Evolutionary conservation across 2,329 filamentous ascomycete genomes (phyloP).

Genomic region (Pezicula neosporulosa): DNA sequence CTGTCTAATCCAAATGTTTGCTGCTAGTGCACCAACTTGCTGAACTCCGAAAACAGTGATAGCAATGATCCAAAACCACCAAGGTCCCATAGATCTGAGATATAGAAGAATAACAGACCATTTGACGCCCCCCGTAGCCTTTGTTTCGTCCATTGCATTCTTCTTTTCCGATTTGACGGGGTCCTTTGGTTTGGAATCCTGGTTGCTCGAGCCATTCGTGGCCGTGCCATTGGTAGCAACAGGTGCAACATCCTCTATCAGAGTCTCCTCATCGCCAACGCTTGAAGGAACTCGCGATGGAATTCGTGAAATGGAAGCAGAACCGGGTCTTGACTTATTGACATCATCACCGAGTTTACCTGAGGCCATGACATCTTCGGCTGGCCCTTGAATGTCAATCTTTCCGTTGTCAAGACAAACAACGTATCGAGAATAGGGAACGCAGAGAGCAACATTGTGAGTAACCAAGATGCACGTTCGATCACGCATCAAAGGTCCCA

Average conservation of each 20-base stretch:
- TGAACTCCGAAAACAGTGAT: conserved; percentile 73
- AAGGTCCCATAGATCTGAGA: conserved; percentile 85
- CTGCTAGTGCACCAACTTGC: conserved; percentile 81
- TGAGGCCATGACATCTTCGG: conserved; percentile 76
- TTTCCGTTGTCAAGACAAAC: conserved; percentile 87
- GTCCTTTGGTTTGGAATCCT: conserved; percentile 25
- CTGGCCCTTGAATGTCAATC: conserved; percentile 70
- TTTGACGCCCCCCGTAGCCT: conserved; percentile 83
- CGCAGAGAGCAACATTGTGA: conserved; percentile 87
- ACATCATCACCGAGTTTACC: conserved; percentile 87
- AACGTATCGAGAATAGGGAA: conserved; percentile 75
- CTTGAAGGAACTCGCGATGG: conserved; percentile 78
- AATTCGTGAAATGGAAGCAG: conserved; percentile 65
- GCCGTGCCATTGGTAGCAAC: conserved; percentile 43
- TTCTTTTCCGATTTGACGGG: conserved; percentile 30
- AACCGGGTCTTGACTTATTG: conserved; percentile 68
- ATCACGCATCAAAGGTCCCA: conserved; percentile 81
- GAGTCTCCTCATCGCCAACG: conserved; percentile 59
- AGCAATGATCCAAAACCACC: conserved; percentile 89
- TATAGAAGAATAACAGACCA: conserved; percentile 84
- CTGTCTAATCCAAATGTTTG: conserved; percentile 89
- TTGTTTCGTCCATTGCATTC: conserved; percentile 67
- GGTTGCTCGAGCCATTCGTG: conserved; percentile 38
- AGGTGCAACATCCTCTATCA: conserved; percentile 32
- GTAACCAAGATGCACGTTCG: conserved; percentile 94